A percentile compares a stretch with the other conserved stretches of the same genome.
These are phyloP conservation scores for Talaromyces amestolkiae DNA, from an alignment of 2,329 filamentous ascomycete species.

Conservation along the genomic window DNA sequence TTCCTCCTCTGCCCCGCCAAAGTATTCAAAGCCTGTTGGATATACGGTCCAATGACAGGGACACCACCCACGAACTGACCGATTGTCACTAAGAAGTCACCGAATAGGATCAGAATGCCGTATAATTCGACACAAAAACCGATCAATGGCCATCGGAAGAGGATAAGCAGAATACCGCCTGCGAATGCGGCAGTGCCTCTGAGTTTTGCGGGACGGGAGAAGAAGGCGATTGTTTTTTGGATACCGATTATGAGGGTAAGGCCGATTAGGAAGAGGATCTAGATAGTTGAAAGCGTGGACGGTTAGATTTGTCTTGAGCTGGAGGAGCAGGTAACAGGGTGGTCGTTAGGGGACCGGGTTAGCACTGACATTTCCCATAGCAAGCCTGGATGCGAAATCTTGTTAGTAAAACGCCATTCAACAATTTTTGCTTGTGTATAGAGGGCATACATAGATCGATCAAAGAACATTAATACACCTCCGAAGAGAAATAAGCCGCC, in stretches of 20 bases:
- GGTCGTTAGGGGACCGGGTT: slow-evolving; percentile 31
- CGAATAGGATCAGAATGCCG: slow-evolving; percentile 89
- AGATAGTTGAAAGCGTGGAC: background rate
- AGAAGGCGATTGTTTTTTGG: slow-evolving; percentile 88
- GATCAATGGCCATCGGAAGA: slow-evolving; percentile 85
- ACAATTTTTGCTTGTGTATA: too few species aligned
- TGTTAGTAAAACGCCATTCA: background rate
- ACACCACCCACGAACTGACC: slow-evolving; percentile 80
- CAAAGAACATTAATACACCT: slow-evolving; percentile 95
- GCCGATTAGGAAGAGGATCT: slow-evolving; percentile 98
- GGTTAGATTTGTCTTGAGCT: slow-evolving; percentile 19
- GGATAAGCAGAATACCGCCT: slow-evolving; percentile 75
- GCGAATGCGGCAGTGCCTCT: slow-evolving; percentile 89
- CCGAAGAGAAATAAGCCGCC: slow-evolving; percentile 93
- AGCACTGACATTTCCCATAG: slow-evolving; percentile 81
- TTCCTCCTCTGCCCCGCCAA: slow-evolving; percentile 68
- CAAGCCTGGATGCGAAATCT: slow-evolving; percentile 60
- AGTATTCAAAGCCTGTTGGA: slow-evolving; percentile 71
- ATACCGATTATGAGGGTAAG: slow-evolving; percentile 93
- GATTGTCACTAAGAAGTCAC: slow-evolving; percentile 92
- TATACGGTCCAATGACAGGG: slow-evolving; percentile 82
- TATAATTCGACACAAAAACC: slow-evolving; percentile 91
- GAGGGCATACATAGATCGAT: slow-evolving; percentile 76
- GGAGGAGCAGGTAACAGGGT: background rate
- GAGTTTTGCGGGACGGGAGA: slow-evolving; percentile 87